Conservation (phyloP, 2,329 filamentous ascomycete species). For the Fusarium continuum region DNA sequence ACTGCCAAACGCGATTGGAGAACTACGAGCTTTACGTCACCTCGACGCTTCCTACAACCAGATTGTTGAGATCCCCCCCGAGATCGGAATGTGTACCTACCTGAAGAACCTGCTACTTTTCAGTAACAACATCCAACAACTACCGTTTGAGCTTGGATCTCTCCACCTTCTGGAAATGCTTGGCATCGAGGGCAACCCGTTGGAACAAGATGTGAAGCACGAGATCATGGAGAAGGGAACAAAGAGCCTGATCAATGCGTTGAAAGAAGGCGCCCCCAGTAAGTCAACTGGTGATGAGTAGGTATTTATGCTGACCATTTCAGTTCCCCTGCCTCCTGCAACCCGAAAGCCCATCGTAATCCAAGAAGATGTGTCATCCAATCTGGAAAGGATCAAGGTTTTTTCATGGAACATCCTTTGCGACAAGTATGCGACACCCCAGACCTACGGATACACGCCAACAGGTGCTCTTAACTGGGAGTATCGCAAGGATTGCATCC, state of each 20-base stretch:
- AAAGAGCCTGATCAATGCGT: conserved; percentile 80
- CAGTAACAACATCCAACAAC: conserved; percentile 84
- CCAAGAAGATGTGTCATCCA: conserved; percentile 68
- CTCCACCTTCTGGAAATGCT: conserved; percentile 88
- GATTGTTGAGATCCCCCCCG: conserved; percentile 80
- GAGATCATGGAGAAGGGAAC: conserved; percentile 90
- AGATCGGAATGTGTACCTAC: conserved; percentile 97
- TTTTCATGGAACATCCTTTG: conserved; percentile 97
- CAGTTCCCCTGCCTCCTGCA: conserved; percentile 80
- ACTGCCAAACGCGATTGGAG: conserved; percentile 83
- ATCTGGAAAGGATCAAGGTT: conserved; percentile 78
- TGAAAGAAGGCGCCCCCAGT: conserved; percentile 88
- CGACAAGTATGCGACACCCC: conserved; percentile 87
- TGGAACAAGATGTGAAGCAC: conserved; percentile 79
- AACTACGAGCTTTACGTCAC: conserved; percentile 80
- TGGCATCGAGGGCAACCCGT: conserved; percentile 90
- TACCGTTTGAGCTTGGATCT: conserved; percentile 89
- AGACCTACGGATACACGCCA: conserved; percentile 90
- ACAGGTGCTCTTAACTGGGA: conserved; percentile 86
- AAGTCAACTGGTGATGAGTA: conserved; percentile 50
- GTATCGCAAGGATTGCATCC: conserved; percentile 81
- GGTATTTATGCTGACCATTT: conserved; percentile 34
- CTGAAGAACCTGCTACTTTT: conserved; percentile 87
- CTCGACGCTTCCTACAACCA: conserved; percentile 92
- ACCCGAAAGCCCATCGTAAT: conserved; percentile 83